A percentile compares a stretch with the other conserved stretches of the same genome.
Conservation (phyloP, 768 basidiomycete genomes). For the Clitopilus hobsonii region DNA sequence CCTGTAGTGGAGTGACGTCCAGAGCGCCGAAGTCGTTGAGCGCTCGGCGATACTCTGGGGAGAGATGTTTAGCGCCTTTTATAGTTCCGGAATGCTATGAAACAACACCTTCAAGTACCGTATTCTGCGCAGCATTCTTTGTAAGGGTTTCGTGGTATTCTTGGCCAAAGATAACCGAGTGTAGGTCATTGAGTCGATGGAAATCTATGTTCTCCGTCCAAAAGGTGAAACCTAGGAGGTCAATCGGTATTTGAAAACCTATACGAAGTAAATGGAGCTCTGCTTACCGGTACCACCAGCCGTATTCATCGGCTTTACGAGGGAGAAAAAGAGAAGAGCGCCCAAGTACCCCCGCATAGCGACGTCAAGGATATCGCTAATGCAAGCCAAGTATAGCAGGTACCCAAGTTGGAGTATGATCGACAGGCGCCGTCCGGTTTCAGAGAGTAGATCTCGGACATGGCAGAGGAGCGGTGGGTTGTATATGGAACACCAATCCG, state of each 20-base stretch:
- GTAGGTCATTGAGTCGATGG: constrained; percentile 31
- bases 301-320: constrained; percentile 27
- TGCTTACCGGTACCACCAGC: constrained; percentile 30
- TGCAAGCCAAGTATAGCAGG: constrained; percentile 11
- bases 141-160: constrained; percentile 28
- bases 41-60: constrained; percentile 21
- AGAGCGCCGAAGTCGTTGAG: neutral
- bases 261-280: neutral
- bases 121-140: constrained; percentile 29
- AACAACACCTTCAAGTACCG: constrained; percentile 27
- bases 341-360: constrained; percentile 20
- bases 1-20: neutral
- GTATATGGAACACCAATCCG: constrained; percentile 8
- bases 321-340: constrained; percentile 22
- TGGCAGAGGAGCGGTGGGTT: constrained; percentile 8
- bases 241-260: neutral
- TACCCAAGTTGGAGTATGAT: constrained; percentile 21
- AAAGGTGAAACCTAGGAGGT: constrained; percentile 31
- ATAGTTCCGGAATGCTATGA: no score
- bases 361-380: constrained; percentile 14
- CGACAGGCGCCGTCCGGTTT: constrained; percentile 16
- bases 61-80: neutral
- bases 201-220: constrained; percentile 32
- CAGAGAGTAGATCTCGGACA: constrained; percentile 17
- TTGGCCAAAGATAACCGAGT: constrained; percentile 31